Evolutionary conservation across 352 stramenopile species (phyloP), one percentile per base, ranked within the genome.

Genomic region (Ophiocytium majus): DNA sequence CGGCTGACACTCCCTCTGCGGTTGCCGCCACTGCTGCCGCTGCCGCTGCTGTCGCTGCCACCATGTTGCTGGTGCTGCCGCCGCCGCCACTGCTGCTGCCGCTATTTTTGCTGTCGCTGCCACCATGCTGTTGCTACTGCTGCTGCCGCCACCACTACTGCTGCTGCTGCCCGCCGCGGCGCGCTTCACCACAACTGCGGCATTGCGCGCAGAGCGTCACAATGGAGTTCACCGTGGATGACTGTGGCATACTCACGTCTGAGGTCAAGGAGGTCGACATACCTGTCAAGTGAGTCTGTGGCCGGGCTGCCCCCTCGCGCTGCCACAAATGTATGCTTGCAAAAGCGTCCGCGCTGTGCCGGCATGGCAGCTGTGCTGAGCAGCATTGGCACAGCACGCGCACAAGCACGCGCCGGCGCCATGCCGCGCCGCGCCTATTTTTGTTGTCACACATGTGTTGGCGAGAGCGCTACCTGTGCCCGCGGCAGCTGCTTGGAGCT

Each of bases 271-370:
- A 78, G 5, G 32, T 78, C 35, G 66, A 17, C 5, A 17, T 78
- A 14, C 66, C 66, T 43, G 32, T 43, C 32, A 78, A 43, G 66
- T 78, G 35, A 78, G 35, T 78, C 66, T n/a, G n/a, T n/a, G n/a
- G n/a, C n/a, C n/a, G n/a, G n/a, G n/a, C n/a, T n/a, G n/a, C n/a
- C n/a, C n/a, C n/a, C n/a, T n/a, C n/a, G n/a, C n/a, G n/a, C n/a
- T n/a, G n/a, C n/a, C n/a, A n/a, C n/a, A n/a, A n/a, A n/a, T n/a
- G n/a, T n/a, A n/a, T n/a, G n/a, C n/a, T n/a, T n/a, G n/a, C n/a
- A n/a, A n/a, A n/a, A n/a, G n/a, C n/a, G n/a, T n/a, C n/a, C n/a
- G n/a, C n/a, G n/a, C n/a, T n/a, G n/a, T n/a, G n/a, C n/a, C n/a
- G n/a, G n/a, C n/a, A n/a, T n/a, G n/a, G n/a, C n/a, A n/a, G n/a